These are phyloP conservation scores for Mortierella sp. DNA, from an alignment of 371 early-diverging fungal genomes.

Conservation along the genomic window DNA sequence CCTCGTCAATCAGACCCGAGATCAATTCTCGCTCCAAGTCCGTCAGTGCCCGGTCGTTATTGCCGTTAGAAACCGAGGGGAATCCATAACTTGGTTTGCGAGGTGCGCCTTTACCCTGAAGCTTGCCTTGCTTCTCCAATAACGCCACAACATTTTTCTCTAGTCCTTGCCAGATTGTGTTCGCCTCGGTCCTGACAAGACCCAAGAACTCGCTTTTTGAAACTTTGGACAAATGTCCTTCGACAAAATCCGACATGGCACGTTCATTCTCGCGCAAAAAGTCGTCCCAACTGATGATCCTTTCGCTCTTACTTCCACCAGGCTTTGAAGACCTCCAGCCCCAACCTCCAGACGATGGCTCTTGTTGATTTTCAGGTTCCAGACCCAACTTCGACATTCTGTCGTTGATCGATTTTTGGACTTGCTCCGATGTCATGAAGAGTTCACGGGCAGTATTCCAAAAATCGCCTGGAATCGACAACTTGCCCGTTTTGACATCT, in stretches of 20 bases:
- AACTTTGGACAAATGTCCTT: constrained; percentile 38
- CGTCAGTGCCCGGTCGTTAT: constrained; percentile 17
- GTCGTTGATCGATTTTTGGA: constrained; percentile 23
- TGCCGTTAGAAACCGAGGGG: background rate
- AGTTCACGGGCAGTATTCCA: constrained; percentile 44
- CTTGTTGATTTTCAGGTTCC: constrained; percentile 13
- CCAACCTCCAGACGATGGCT: constrained; percentile 16
- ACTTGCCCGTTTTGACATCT: constrained; percentile 27
- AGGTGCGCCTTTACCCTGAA: constrained; percentile 38
- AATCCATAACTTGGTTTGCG: background rate
- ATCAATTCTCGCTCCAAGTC: constrained; percentile 44
- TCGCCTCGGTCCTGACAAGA: constrained; percentile 41
- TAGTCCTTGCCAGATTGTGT: constrained; percentile 41
- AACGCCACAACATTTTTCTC: constrained; percentile 40
- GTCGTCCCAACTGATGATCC: constrained; percentile 30
- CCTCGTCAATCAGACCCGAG: constrained; percentile 54
- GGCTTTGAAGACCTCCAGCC: constrained; percentile 20
- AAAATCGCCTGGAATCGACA: constrained; percentile 37
- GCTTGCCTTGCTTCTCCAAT: constrained; percentile 43
- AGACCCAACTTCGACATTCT: constrained; percentile 2
- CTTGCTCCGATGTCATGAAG: constrained; percentile 35
- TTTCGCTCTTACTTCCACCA: constrained; percentile 13
- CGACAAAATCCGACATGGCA: constrained; percentile 39
- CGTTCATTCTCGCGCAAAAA: constrained; percentile 42
- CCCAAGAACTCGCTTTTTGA: constrained; percentile 29